Base-by-base conservation (phyloP, 108 stramenopile species). In the Hondaea fermentalgiana region DNA sequence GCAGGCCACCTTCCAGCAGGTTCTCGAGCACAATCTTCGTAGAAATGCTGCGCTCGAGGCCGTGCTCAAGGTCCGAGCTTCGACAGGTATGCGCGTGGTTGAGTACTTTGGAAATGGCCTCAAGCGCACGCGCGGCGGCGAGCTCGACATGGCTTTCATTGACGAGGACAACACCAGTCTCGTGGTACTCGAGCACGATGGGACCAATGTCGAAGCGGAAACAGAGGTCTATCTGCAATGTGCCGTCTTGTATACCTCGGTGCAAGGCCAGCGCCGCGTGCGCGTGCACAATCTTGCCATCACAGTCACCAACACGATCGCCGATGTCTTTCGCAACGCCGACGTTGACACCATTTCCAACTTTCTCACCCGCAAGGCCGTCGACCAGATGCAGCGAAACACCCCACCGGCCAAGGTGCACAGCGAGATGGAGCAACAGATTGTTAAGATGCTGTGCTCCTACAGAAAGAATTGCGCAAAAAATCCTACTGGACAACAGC, bases 381-480 rank as follows among this genome's bases (percentile, higher is more conserved):
- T 87, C 6, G 88, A 91, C 59, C 14, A 19, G 35, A 29, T 76
- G 51, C 88, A 89, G 49, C 72, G 83, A 8, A 35, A 49, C 10
- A n/a, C 60, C 28, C 43, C 87, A 23, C 12, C 10, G 12, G 51
- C 87, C 55, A 28, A 60, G 1, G 29, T 42, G 19, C 58, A 44
- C 44, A 60, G 49, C 19, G 51, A 83, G 6, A 55, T 87, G 28
- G 19, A 87, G 25, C 21, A 42, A 14, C 51, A 19, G 10, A 23
- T 88, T 35, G 43, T 29, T 2, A 49, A 76, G 1, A 92, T 96
- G 57, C 92, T 98, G 60, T 90, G 92, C 23, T 91, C 90, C 60
- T 97, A 98, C 91, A 94, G 97, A 59, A 43, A 91, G 87, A 71
- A 95, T 60, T 95, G 95, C 87, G 95, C 96, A 19, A 60, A 87